Percentiles rank a stretch among this genome's conserved stretches.
Conservation (phyloP, 345 rosid genomes). For the Eucalyptus pauciflora region DNA sequence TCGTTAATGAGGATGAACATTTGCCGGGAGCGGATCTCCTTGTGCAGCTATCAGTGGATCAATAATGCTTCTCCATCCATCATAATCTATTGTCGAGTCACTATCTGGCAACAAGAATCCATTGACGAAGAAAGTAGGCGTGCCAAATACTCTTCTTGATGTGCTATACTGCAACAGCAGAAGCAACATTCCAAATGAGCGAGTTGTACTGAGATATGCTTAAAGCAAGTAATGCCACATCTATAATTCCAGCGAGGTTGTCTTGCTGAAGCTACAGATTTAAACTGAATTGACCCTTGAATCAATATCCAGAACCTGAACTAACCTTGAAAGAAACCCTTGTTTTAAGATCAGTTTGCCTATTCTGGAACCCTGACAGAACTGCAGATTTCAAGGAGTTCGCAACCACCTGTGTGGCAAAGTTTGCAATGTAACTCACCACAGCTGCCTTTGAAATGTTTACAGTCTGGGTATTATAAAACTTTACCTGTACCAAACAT, state of each 20-base stretch:
- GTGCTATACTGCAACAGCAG: conserved; percentile 45
- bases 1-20: not conserved
- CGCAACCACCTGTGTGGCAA: conserved; percentile 38
- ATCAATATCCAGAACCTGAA: not conserved
- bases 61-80: conserved; percentile 52
- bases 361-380: conserved; percentile 43
- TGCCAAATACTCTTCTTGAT: conserved; percentile 60
- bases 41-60: conserved; percentile 38
- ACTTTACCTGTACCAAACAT: conserved; percentile 36
- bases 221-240: not conserved
- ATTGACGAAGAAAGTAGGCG: conserved; percentile 62
- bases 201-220: not conserved
- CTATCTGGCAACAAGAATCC: conserved; percentile 57
- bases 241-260: not conserved
- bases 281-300: not conserved
- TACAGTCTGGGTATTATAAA: conserved; percentile 46
- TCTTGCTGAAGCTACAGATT: not conserved
- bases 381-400: conserved; percentile 29
- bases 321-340: conserved; percentile 78
- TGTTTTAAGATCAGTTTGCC: conserved; percentile 50
- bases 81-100: conserved; percentile 33
- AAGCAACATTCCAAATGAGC: not conserved
- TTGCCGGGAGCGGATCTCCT: not conserved
- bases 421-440: conserved; percentile 41
- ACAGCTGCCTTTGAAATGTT: conserved; percentile 47